phyloP scores from a whole-genome alignment of 257 asterid species.

The Plantago major region DNA sequence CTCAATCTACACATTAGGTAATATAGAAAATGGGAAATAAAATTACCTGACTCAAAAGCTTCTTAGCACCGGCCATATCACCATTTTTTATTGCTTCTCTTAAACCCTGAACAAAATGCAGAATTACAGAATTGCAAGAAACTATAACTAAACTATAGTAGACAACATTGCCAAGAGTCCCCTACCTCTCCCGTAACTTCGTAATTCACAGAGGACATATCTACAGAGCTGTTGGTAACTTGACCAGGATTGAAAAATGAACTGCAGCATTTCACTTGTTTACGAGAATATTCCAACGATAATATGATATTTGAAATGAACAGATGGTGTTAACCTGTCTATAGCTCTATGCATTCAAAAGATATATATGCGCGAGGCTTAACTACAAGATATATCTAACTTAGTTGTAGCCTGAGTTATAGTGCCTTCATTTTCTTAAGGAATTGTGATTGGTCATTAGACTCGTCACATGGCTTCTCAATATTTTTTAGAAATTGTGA shows the following conservation, averaged over 20 bases:
- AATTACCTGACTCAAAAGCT: conserved; percentile 78
- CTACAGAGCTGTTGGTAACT: conserved; percentile 45
- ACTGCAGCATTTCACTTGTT: conserved; percentile 52
- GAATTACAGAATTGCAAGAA: conserved; percentile 10
- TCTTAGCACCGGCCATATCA: conserved; percentile 66
- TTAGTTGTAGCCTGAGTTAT: too few species aligned
- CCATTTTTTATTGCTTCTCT: conserved; percentile 98
- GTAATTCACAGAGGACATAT: conserved; percentile 40
- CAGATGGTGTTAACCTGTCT: not conserved
- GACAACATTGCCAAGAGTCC: conserved; percentile 8
- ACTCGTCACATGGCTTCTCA: not conserved
- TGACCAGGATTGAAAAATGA: conserved; percentile 67
- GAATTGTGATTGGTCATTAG: not conserved
- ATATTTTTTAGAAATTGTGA: not conserved
- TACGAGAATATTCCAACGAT: conserved; percentile 16
- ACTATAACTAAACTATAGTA: conserved; percentile 3
- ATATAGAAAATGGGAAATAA: conserved; percentile 21
- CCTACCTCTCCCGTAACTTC: conserved; percentile 93
- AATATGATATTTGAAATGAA: conserved; percentile 1
- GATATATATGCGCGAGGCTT: too few species aligned
- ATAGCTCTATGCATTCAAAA: not conserved
- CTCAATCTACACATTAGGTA: conserved; percentile 13
- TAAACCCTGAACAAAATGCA: conserved; percentile 54
- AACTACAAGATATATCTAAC: too few species aligned
- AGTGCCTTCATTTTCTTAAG: too few species aligned